Conservation (phyloP, 164 flowering plant genomes). For the Santalum album region DNA sequence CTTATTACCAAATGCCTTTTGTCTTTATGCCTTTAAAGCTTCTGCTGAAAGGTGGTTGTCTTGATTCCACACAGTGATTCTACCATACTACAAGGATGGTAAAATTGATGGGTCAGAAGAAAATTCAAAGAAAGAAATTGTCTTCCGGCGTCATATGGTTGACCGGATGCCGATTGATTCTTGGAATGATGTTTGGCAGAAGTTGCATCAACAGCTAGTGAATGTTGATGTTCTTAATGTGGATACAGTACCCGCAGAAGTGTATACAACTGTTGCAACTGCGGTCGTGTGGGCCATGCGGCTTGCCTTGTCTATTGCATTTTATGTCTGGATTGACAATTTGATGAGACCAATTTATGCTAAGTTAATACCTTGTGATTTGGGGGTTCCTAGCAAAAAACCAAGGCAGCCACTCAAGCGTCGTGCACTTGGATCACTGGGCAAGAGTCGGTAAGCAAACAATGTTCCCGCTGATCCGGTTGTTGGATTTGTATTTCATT, state of each 20-base stretch:
- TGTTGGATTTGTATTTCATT: not conserved
- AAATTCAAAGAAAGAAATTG: slow-evolving; percentile 44
- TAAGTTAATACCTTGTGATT: slow-evolving; percentile 81
- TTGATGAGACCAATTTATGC: slow-evolving; percentile 81
- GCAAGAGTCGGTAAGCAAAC: slow-evolving; percentile 76
- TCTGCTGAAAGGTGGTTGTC: slow-evolving; percentile 1
- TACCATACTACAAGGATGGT: slow-evolving; percentile 81
- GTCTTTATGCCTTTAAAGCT: not conserved
- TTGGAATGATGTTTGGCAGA: slow-evolving; percentile 95
- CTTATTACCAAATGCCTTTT: not conserved
- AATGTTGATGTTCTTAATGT: slow-evolving; percentile 81
- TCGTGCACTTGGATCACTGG: slow-evolving; percentile 73
- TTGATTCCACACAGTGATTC: slow-evolving; percentile 49
- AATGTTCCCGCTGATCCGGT: slow-evolving; percentile 8
- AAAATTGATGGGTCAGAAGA: slow-evolving; percentile 23
- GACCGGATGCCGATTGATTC: slow-evolving; percentile 91
- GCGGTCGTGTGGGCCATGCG: slow-evolving; percentile 96
- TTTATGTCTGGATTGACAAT: slow-evolving; percentile 76
- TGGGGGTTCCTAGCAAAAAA: slow-evolving; percentile 55
- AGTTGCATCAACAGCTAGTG: slow-evolving; percentile 85
- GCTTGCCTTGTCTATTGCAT: slow-evolving; percentile 62
- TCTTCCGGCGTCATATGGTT: slow-evolving; percentile 76
- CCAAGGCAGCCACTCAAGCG: slow-evolving; percentile 42
- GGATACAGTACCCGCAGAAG: slow-evolving; percentile 62
- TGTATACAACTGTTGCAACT: slow-evolving; percentile 82